Conservation (phyloP, 2,329 filamentous ascomycete genomes). For the Achaetomium macrosporum region DNA sequence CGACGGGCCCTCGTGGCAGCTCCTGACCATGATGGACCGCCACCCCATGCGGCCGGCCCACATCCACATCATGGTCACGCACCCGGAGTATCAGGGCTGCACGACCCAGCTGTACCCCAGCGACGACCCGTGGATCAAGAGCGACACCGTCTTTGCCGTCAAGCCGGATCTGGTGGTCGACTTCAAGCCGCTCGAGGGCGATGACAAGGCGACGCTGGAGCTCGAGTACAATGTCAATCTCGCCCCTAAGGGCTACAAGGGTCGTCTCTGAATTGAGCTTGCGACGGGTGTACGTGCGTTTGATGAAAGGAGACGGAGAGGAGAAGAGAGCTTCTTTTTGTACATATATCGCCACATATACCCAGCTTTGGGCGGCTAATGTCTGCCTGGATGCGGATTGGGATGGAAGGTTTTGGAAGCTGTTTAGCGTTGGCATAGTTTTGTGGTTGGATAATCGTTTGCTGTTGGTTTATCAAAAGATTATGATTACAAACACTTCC, state of each 20-base stretch:
- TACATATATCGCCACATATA: conserved; percentile 14
- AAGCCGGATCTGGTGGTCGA: conserved; percentile 41
- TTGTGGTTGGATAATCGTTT: no score
- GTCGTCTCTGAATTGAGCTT: conserved; percentile 17
- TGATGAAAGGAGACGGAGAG: background rate
- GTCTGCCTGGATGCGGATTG: background rate
- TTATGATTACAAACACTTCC: no score
- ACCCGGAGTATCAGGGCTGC: conserved; percentile 29
- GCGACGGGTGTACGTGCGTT: background rate
- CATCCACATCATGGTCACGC: conserved; percentile 50
- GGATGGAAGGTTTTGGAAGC: background rate
- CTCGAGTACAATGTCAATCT: conserved; percentile 35
- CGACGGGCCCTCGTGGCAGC: conserved; percentile 48
- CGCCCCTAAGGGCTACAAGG: conserved; percentile 29
- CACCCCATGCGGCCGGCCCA: conserved; percentile 54
- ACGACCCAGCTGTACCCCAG: conserved; percentile 67
- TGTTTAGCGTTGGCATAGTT: background rate
- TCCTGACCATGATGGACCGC: conserved; percentile 49
- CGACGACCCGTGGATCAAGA: conserved; percentile 53
- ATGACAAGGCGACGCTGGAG: conserved; percentile 32
- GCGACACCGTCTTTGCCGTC: conserved; percentile 50
- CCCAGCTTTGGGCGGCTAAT: background rate
- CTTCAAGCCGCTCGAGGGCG: conserved; percentile 28
- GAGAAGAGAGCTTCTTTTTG: conserved; percentile 6
- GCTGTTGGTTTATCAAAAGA: no score